Conservation (phyloP, 2,329 filamentous ascomycete genomes). For the Cytospora chrysosperma region DNA sequence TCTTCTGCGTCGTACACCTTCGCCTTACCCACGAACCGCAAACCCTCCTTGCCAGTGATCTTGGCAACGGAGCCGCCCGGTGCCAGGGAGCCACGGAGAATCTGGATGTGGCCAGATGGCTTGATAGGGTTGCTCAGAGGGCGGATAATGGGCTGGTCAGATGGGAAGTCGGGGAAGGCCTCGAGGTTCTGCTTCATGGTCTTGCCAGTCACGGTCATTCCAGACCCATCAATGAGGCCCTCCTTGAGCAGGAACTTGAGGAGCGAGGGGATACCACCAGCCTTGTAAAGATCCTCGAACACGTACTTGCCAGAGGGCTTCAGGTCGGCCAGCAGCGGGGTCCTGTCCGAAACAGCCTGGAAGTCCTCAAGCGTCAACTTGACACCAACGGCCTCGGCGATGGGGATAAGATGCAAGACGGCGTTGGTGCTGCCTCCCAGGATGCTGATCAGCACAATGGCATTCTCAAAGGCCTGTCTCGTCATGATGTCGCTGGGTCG, state of each 20-base stretch:
- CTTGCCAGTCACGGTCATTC: conserved; percentile 85
- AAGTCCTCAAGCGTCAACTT: conserved; percentile 85
- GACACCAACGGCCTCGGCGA: conserved; percentile 77
- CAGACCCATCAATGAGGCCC: conserved; percentile 75
- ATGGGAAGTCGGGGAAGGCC: conserved; percentile 69
- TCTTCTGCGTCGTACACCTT: conserved; percentile 82
- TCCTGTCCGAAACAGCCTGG: conserved; percentile 76
- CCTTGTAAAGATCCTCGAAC: conserved; percentile 80
- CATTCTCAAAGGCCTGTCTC: conserved; percentile 77
- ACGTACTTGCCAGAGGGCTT: conserved; percentile 87
- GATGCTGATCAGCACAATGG: conserved; percentile 80
- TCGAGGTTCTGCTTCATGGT: conserved; percentile 84
- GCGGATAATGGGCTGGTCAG: conserved; percentile 79
- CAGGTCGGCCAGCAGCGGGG: conserved; percentile 76
- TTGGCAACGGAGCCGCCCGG: conserved; percentile 87
- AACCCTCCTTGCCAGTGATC: conserved; percentile 93
- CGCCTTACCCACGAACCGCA: conserved; percentile 76
- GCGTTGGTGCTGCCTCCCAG: conserved; percentile 85
- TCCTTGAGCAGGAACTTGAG: conserved; percentile 86
- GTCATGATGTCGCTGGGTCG: conserved; percentile 76
- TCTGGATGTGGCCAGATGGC: conserved; percentile 81
- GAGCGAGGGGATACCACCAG: conserved; percentile 82
- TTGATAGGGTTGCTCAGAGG: conserved; percentile 83
- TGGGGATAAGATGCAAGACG: conserved; percentile 80
- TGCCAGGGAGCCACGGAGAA: conserved; percentile 80